Conservation (phyloP, 441 rosid species). For the Adansonia grandidieri region DNA sequence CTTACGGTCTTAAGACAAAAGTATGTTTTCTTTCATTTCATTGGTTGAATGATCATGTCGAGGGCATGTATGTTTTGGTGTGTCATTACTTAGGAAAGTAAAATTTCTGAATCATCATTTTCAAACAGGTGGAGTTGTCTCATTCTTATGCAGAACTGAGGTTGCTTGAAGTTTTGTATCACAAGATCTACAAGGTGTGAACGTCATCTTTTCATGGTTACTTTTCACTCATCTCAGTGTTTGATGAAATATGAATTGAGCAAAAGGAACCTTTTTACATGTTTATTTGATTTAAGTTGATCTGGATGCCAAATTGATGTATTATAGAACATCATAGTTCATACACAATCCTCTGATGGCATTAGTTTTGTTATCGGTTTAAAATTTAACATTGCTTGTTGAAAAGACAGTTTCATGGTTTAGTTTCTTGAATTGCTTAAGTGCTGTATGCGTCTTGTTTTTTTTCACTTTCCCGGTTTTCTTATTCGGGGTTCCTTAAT, state of each 20-base stretch:
- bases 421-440: slow-evolving; percentile 7
- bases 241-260: background rate
- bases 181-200: slow-evolving; percentile 58
- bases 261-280: background rate
- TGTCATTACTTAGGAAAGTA: slow-evolving; percentile 8
- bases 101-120: slow-evolving; percentile 6
- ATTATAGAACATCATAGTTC: background rate
- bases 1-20: slow-evolving; percentile 41
- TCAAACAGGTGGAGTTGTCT: slow-evolving; percentile 53
- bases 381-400: background rate
- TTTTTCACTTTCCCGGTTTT: background rate
- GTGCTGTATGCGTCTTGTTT: background rate
- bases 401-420: background rate
- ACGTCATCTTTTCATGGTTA: background rate
- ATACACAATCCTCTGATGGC: background rate
- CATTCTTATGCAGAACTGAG: slow-evolving; percentile 52
- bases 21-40: slow-evolving; percentile 26
- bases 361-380: background rate
- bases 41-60: slow-evolving; percentile 8
- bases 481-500: background rate
- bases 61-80: background rate
- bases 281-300: background rate
- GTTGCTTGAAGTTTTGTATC: slow-evolving; percentile 56
- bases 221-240: background rate
- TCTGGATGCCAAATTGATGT: slow-evolving; percentile 13